Base-by-base conservation (phyloP, 2,329 filamentous ascomycete genomes). In the Rutstroemia sp. region DNA sequence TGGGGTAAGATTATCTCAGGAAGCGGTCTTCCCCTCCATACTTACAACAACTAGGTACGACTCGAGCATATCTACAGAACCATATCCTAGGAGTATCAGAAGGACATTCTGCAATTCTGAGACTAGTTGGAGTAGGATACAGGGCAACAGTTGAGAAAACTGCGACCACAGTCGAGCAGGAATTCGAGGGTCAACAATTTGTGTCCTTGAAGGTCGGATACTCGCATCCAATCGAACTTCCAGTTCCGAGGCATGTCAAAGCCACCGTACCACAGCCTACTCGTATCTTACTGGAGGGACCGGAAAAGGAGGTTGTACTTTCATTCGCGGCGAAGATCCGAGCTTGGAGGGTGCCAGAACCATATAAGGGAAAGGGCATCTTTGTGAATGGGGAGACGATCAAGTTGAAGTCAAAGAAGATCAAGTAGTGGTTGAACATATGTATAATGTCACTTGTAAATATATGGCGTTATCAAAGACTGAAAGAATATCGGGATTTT, bases 311-410 rank as follows among this genome's bases (percentile, higher is more conserved):
- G 73, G 80, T 86, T 49, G 84, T 99, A 61, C 94, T 91, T 80
- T 85, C 88, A 57, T 96, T 97, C 72, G 94, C 94, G 17, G 94
- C 94, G 0, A 78, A 86, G 65, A 95, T 99, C 64, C 80, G 90
- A 65, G 81, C 78, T 73, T 97, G 92, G 92, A 86, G 94, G 70
- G 82, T 81, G 62, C 94, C 94, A 30, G 94, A 99, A 76, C 94
- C 94, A 63, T 99, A 99, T 75, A 99, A 99, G 83, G 94, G 94
- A 64, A 97, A 99, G 83, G 94, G 94, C 66, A 95, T 99, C 66
- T 99, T 97, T 71, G 86, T 99, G 67, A 95, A 97, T 69, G 90
- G 92, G 61, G 91, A 99, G 80, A 96, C 91, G 30, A 96, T 99
- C 76, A 95, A 88, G 80, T 73, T 99, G 73, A 99, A 99, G 86